Evolutionary conservation across 306 rosid species (phyloP), one percentile per base, ranked within the genome.

Genomic region (Delonix regia): DNA sequence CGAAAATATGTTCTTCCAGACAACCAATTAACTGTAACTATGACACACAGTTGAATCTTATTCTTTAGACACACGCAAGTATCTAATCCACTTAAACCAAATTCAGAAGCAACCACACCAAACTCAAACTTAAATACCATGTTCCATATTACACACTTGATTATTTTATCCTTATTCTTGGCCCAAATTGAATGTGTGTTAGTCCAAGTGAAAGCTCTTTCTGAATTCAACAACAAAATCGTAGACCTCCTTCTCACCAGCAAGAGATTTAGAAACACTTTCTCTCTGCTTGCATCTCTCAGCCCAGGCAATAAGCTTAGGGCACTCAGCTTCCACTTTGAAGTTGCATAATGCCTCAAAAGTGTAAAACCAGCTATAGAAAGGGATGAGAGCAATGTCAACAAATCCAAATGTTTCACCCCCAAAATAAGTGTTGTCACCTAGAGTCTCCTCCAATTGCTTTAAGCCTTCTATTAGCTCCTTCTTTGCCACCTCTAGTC

Each of bases 341-440:
- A 85, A 70, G 22, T 82, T 82, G 0, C 74, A 86, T 19, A 73
- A 69, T 3, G 24, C 52, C 48, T 85, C 84, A n/a, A 4, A 80
- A 3, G 78, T 9, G 49, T 82, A 57, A 19, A 87, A 87, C 87
- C 88, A 64, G 47, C 38, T 45, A 1, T 80, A 77, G 48, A 77
- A 65, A 5, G 87, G 81, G 27, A 82, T 55, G 0, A 85, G 53
- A 25, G 77, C 74, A 55, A 87, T 16, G 38, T 87, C 90, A 25
- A 76, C 77, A 53, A 72, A 87, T 22, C 89, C 85, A 74, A 86
- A 74, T 10, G 55, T 53, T 36, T 80, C 82, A 18, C 80, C 87
- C 12, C 87, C 87, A 77, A 86, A 81, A 47, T 81, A 86, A 38
- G 64, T 64, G 75, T 86, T 81, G 18, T 71, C 83, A 9, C 87